Conservation (phyloP, 306 rosid genomes). For the Vicia faba region DNA sequence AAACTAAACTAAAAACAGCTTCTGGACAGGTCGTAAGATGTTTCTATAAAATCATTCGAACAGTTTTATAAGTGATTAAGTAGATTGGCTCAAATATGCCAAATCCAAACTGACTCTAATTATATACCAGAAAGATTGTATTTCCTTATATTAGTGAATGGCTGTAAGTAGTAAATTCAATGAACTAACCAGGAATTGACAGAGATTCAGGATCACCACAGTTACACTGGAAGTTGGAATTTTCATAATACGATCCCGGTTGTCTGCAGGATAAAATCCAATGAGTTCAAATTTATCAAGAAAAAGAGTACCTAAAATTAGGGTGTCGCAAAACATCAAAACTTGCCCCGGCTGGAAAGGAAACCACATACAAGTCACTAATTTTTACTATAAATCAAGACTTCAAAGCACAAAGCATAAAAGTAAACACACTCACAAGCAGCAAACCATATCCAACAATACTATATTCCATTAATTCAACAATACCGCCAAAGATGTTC, state of each 20-base stretch:
- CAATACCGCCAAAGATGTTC: no score
- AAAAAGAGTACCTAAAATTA: background rate
- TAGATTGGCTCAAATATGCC: background rate
- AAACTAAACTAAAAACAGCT: background rate
- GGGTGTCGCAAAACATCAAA: slow-evolving; percentile 21
- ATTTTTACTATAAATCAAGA: slow-evolving; percentile 1
- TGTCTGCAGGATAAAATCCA: slow-evolving; percentile 49
- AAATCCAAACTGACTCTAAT: background rate
- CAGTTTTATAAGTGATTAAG: background rate
- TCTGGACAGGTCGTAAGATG: background rate
- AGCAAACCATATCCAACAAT: no score
- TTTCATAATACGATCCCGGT: slow-evolving; percentile 59
- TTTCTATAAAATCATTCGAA: background rate
- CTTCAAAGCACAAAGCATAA: no score
- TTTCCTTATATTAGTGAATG: slow-evolving; percentile 5
- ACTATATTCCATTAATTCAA: no score
- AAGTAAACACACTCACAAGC: no score
- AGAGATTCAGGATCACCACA: slow-evolving; percentile 74
- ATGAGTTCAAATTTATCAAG: slow-evolving; percentile 20
- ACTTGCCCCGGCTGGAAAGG: slow-evolving; percentile 22
- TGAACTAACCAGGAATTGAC: slow-evolving; percentile 65
- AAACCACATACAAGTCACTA: slow-evolving; percentile 19
- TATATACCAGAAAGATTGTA: background rate
- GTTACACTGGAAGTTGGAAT: slow-evolving; percentile 50
- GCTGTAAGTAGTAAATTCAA: slow-evolving; percentile 25